Base-by-base conservation (phyloP, 2,329 filamentous ascomycete genomes). In the Dactylellina haptotyla region DNA sequence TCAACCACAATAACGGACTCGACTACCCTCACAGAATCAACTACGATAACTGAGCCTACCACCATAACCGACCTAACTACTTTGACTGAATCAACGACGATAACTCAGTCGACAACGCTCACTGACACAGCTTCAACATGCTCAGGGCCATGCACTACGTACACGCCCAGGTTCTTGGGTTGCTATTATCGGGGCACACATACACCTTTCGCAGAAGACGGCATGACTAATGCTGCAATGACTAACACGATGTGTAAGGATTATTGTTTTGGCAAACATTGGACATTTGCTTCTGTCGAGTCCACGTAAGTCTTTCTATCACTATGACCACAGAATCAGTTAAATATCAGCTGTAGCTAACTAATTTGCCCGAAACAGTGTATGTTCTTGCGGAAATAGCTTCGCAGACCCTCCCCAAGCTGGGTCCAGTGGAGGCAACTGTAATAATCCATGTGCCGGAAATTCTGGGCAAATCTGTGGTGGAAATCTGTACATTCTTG, bases 31-130 rank as follows among this genome's bases (percentile, higher is more conserved):
- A 71, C 53, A 18, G 45, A 61, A 6, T 32, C 58, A 2, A 46
- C 53, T 20, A 71, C 61, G 5, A 28, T 34, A 4, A 75, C 56
- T 14, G 57, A 30, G 1, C 12, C 37, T 10, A 61, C 57, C 1
- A 61, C 43, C 3, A 28, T 62, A 12, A 45, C 46, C 3, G 58
- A 63, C 1, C 25, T 34, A 2, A 53, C 58, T 0, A 63, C 59
- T 2, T 53, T 63, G 9, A 63, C 59, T 1, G 59, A 72, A 18
- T 53, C 58, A 1, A 72, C 56, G n/a, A 71, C 51, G 12, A 45
- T 53, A 3, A 70, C 58, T 10, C 32, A 28, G 30, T 32, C 46
- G 1, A 56, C 37, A 3, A 69, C 66, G 5, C 45, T 45, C 12
- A 45, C 32, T 5, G 26, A 51, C 3, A 12, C 56, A 5, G 64